Base-by-base conservation (phyloP, 306 rosid genomes). In the Luffa acutangula region DNA sequence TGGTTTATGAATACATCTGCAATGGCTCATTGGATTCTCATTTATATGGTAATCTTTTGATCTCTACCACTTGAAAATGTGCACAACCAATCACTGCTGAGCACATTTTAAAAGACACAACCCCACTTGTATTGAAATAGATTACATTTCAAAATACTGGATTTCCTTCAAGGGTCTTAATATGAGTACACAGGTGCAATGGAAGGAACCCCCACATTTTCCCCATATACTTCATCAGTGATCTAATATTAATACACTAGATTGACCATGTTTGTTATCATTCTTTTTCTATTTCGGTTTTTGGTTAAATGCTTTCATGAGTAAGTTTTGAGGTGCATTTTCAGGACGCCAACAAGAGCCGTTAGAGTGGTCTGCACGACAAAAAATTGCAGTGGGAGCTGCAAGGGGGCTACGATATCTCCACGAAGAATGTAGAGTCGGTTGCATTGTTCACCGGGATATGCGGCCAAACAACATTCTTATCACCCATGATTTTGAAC, bases 391-490 rank as follows among this genome's bases (percentile, higher is more conserved):
- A 0, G 94, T 93, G 25, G 99, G 99, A 82, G 99, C 98, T 58
- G 99, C 99, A 82, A 88, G 98, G 36, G 99, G 98, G 33, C 84
- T 96, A 76, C 88, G 99, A 79, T 96, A 96, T 90, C 97, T 96
- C 81, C 99, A 96, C 51, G 98, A 96, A 86, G 99, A 96, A 85
- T 96, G 99, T 83, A 86, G 99, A 86, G 99, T 96, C 18, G 99
- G 99, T 80, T 96, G 98, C 85, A 96, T 96, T 78, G 97, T 96
- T 83, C 99, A 96, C 85, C 97, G 98, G 76, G 99, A 96, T 83
- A 93, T 96, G 99, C 87, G 99, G 82, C 99, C 99, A 43, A 96
- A 96, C 88, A 96, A 96, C 92, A 96, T 96, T 80, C 99, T 96
- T 54, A 90, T 96, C 78, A 96, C 99, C 65, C 99, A 96, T 93